Base-by-base conservation (phyloP, 805 yeast genomes). In the Spathaspora gorwiae region DNA sequence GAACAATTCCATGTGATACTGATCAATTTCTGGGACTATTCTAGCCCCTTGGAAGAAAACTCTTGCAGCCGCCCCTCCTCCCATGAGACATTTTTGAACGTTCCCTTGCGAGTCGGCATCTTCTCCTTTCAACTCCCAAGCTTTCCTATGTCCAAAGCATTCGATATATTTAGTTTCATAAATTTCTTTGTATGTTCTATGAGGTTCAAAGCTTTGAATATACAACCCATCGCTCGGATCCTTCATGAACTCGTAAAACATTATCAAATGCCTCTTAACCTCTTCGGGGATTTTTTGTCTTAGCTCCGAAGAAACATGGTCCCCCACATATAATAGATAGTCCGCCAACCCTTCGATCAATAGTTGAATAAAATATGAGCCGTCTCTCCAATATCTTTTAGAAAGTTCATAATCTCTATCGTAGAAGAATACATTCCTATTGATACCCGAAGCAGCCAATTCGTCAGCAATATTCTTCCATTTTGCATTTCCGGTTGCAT, bases 291-390 rank as follows among this genome's bases (percentile, higher is more conserved):
- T 72, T 49, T 52, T 65, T 53, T 46, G 65, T 6, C 65, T 57
- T 66, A 67, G 60, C 29, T 56, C 72, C 29, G 56, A 60, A 2
- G 70, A 68, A 26, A 60, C 72, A 12, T 66, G 70, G 19, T 60
- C 53, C 19, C 77, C 81, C 42, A 79, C 68, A 36, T 70, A 72
- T 52, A 79, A 59, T 54, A 80, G 57, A 60, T 79, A 83, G 58
- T 83, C 88, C 5, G 86, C 84, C 40, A 82, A 65, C 0, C 89
- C 89, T 59, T 81, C 88, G 36, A 81, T 69, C 41, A 83, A 64
- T 51, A 83, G 68, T 58, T 83, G 89, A 44, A 78, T 73, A 58
- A 82, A 83, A 62, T 78, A 80, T 1, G 83, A 73, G 11, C 78
- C 66, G 54, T 82, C 88, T 52, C 84, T 72, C 80, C 85, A 83